Percentiles rank a stretch among this genome's conserved stretches.
Evolutionary conservation across 2,329 filamentous ascomycete genomes (phyloP).

Genomic region (Laburnicola sp.): DNA sequence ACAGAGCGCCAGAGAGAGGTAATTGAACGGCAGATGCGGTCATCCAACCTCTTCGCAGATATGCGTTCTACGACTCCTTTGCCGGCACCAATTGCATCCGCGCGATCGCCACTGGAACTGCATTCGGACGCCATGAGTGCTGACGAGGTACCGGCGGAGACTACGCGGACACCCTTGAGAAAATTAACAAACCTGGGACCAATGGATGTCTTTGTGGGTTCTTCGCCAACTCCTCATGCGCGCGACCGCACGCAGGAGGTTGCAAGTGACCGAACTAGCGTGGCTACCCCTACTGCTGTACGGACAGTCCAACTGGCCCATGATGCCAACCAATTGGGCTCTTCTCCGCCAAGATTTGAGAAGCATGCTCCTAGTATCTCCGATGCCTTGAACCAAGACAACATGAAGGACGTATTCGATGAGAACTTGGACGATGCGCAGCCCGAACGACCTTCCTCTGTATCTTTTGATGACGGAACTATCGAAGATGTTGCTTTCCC

Average conservation of each 20-base stretch:
- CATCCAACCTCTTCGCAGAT: constrained; percentile 69
- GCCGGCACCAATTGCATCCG: constrained; percentile 11
- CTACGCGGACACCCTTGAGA: constrained; percentile 28
- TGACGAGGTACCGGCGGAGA: constrained; percentile 29
- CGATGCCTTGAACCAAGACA: constrained; percentile 8
- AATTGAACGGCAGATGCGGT: constrained; percentile 67
- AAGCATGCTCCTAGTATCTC: constrained; percentile 7
- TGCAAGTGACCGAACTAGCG: constrained; percentile 29
- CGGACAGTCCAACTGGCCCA: constrained; percentile 24
- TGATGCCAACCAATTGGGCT: constrained; percentile 33
- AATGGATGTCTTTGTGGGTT: constrained; percentile 42
- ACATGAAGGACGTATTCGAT: constrained; percentile 4
- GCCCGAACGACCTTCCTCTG: constrained; percentile 19
- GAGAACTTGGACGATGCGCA: constrained; percentile 30
- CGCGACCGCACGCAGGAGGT: constrained; percentile 32
- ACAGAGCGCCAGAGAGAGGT: constrained; percentile 82
- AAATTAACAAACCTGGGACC: constrained; percentile 33
- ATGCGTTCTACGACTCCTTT: constrained; percentile 46
- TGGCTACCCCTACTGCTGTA: constrained; percentile 35
- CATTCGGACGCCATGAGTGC: constrained; percentile 33
- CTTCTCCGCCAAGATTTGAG: constrained; percentile 42
- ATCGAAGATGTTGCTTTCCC: constrained; percentile 34
- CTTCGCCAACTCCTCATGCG: constrained; percentile 42
- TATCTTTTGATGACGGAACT: constrained; percentile 37
- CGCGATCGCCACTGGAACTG: constrained; percentile 31